These are phyloP conservation scores for Fusarium oligoseptatum DNA, from an alignment of 2,329 filamentous ascomycete genomes.

Conservation along the genomic window DNA sequence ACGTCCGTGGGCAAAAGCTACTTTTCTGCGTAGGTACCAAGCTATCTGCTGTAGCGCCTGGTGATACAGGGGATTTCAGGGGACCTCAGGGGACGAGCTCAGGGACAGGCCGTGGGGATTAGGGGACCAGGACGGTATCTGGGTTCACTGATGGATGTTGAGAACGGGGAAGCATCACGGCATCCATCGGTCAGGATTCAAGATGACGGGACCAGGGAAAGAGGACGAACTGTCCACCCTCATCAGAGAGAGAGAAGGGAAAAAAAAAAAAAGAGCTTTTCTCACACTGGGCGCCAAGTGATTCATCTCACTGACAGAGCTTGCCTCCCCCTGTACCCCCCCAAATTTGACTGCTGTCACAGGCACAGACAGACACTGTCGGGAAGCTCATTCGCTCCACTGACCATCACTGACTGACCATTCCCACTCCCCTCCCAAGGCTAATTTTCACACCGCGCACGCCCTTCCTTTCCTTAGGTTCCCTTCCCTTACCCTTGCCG, in stretches of 20 bases:
- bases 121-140: neutral
- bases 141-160: neutral
- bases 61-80: slow-evolving; percentile 16
- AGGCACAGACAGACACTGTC: slow-evolving; percentile 8
- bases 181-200: neutral
- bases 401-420: neutral
- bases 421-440: slow-evolving; percentile 15
- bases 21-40: neutral
- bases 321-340: neutral
- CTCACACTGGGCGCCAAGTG: slow-evolving; percentile 2
- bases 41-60: slow-evolving; percentile 20
- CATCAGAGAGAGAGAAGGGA: neutral
- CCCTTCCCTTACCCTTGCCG: slow-evolving; percentile 10
- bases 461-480: slow-evolving; percentile 11
- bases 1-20: slow-evolving; percentile 10
- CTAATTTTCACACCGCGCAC: slow-evolving; percentile 5
- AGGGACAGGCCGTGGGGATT: neutral
- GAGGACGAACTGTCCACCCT: neutral
- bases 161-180: neutral
- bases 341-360: slow-evolving; percentile 13
- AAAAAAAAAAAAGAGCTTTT: neutral
- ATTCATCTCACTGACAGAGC: neutral
- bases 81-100: slow-evolving; percentile 9
- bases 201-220: neutral
- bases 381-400: neutral